Conservation (phyloP, 768 basidiomycete species). For the Kondoa subrosea region DNA sequence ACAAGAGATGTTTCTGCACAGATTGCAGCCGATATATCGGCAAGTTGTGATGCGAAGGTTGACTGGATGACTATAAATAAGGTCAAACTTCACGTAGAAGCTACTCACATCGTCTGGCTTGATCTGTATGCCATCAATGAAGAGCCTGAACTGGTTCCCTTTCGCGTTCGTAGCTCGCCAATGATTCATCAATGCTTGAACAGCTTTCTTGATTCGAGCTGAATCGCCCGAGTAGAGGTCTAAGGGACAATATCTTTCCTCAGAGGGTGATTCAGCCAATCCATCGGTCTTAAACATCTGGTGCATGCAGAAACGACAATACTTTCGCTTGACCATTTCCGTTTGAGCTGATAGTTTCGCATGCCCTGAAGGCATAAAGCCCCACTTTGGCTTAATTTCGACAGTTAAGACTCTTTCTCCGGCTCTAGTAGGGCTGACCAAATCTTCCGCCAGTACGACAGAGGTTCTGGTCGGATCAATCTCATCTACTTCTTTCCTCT, state of each 20-base stretch:
- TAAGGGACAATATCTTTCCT: conserved; percentile 57
- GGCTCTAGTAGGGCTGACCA: not conserved
- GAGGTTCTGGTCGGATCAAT: not conserved
- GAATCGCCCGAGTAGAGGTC: conserved; percentile 67
- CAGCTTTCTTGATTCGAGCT: conserved; percentile 45
- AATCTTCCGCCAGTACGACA: not conserved
- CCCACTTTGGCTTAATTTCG: conserved; percentile 62
- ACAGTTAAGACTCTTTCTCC: not conserved
- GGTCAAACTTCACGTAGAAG: too few species aligned
- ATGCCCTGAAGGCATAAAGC: conserved; percentile 53
- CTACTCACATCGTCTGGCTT: conserved; percentile 44
- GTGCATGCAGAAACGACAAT: conserved; percentile 89
- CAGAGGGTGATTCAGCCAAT: conserved; percentile 11
- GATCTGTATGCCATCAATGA: conserved; percentile 48
- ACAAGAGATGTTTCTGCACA: conserved; percentile 31
- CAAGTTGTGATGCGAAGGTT: not conserved
- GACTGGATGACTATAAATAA: conserved; percentile 1
- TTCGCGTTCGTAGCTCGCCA: conserved; percentile 52
- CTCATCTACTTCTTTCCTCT: not conserved
- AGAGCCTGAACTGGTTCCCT: conserved; percentile 69
- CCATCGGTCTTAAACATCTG: conserved; percentile 40
- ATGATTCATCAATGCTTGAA: conserved; percentile 52
- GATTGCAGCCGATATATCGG: not conserved
- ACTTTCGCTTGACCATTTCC: conserved; percentile 44
- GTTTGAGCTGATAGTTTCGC: conserved; percentile 47